A percentile compares a stretch with the other conserved stretches of the same genome.
These are phyloP conservation scores for Inosperma sp. DNA, from an alignment of 768 basidiomycete species.

Conservation along the genomic window DNA sequence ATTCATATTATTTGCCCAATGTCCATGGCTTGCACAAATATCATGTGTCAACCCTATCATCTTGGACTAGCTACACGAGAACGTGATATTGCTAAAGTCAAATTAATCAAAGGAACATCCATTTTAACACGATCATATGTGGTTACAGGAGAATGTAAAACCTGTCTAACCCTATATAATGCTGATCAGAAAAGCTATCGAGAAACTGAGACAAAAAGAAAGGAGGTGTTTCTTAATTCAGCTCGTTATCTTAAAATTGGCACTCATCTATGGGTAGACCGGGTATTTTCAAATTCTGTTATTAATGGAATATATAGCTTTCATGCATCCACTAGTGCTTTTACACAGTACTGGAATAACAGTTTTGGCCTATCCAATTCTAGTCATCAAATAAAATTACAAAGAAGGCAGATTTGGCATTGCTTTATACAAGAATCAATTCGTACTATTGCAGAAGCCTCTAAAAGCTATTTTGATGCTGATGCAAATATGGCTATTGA, in stretches of 20 bases:
- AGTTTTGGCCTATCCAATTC: conserved; percentile 5
- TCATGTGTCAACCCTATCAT: not conserved
- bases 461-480: not conserved
- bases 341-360: conserved; percentile 18
- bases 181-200: conserved; percentile 13
- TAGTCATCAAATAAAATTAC: not conserved
- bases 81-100: conserved; percentile 8
- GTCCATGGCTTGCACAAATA: not conserved
- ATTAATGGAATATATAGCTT: conserved; percentile 21
- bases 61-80: not conserved
- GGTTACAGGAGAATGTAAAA: conserved; percentile 7
- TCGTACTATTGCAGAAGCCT: not conserved
- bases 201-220: too few relatives aligned
- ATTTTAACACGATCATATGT: conserved; percentile 7
- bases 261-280: conserved; percentile 13
- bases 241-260: conserved; percentile 14
- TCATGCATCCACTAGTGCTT: conserved; percentile 20
- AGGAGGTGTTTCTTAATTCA: too few relatives aligned
- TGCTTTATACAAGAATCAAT: conserved; percentile 12
- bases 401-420: conserved; percentile 8
- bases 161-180: conserved; percentile 11
- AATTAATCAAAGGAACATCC: conserved; percentile 7
- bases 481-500: conserved; percentile 1
- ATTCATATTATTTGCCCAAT: conserved; percentile 3
- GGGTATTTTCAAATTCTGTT: conserved; percentile 15